Percentiles rank a stretch among this genome's conserved stretches.
These are phyloP conservation scores for Chlamydomonas reinhardtii DNA, from an alignment of 163 green algal genomes.

Conservation along the genomic window DNA sequence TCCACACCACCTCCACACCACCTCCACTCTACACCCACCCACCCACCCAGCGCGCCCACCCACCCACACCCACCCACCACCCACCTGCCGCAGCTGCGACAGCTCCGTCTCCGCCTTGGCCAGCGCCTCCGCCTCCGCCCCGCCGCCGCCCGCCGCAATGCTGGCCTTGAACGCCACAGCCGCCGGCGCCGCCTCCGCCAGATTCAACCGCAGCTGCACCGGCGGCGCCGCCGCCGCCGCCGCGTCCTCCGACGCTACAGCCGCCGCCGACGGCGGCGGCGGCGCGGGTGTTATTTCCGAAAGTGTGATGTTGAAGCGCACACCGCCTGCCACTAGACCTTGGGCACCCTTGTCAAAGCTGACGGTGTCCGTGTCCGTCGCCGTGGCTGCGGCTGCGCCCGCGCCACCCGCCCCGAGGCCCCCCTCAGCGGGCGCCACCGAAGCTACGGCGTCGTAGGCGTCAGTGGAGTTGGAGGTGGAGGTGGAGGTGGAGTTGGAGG, in stretches of 20 bases:
- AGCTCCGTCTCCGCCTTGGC: slow-evolving; percentile 2
- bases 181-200: not conserved
- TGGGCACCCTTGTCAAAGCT: not conserved
- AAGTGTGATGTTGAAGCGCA: slow-evolving; percentile 43
- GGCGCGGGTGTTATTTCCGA: slow-evolving; percentile 31
- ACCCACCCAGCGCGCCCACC: too few relatives aligned
- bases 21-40: too few relatives aligned
- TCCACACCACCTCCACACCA: too few relatives aligned
- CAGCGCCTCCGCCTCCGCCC: not conserved
- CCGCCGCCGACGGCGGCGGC: not conserved
- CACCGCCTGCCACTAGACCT: slow-evolving; percentile 28
- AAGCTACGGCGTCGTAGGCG: too few relatives aligned
- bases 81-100: slow-evolving; percentile 22
- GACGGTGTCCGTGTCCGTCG: not conserved
- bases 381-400: too few relatives aligned
- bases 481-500: too few relatives aligned
- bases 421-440: too few relatives aligned
- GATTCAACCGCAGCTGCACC: slow-evolving; percentile 30
- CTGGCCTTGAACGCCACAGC: too few relatives aligned
- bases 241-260: not conserved
- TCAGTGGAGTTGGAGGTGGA: too few relatives aligned
- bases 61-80: too few relatives aligned
- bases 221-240: not conserved
- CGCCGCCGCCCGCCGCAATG: not conserved
- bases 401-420: too few relatives aligned